Evolutionary conservation across 1,139 yeast genomes (phyloP).

Genomic region (Scheffersomyces lignicola): DNA sequence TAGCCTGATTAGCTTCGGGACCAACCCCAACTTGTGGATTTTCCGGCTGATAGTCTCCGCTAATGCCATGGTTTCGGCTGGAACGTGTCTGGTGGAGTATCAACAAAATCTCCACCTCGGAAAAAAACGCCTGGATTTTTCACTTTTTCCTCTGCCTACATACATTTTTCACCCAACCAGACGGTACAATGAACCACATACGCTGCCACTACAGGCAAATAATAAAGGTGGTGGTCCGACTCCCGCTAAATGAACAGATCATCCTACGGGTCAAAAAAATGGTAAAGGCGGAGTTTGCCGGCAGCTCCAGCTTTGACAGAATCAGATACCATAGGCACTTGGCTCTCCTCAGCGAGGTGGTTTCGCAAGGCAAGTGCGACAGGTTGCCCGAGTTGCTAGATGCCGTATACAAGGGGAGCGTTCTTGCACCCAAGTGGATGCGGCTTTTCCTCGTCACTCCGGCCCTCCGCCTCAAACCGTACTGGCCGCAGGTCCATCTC

Average conservation of each 20-base stretch:
- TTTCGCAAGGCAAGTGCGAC: conserved; percentile 29
- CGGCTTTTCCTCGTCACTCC: conserved; percentile 20
- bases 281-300: conserved; percentile 9
- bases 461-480: conserved; percentile 21
- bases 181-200: not conserved
- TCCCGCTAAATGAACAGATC: not conserved
- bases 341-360: no score
- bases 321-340: conserved; percentile 1
- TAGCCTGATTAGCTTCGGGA: conserved; percentile 54
- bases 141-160: no score
- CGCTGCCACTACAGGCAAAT: not conserved
- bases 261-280: not conserved
- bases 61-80: conserved; percentile 50
- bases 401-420: conserved; percentile 22
- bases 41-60: conserved; percentile 55
- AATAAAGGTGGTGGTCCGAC: not conserved
- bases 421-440: conserved; percentile 20
- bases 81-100: not conserved
- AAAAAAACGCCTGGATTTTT: no score
- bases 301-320: conserved; percentile 3
- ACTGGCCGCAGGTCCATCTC: conserved; percentile 41
- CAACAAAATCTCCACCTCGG: no score
- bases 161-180: no score
- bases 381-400: conserved; percentile 28
- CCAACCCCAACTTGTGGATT: conserved; percentile 56